Percentiles rank a stretch among this genome's conserved stretches.
Conservation (phyloP, 2,329 filamentous ascomycete genomes). For the Colletotrichum salicis region DNA sequence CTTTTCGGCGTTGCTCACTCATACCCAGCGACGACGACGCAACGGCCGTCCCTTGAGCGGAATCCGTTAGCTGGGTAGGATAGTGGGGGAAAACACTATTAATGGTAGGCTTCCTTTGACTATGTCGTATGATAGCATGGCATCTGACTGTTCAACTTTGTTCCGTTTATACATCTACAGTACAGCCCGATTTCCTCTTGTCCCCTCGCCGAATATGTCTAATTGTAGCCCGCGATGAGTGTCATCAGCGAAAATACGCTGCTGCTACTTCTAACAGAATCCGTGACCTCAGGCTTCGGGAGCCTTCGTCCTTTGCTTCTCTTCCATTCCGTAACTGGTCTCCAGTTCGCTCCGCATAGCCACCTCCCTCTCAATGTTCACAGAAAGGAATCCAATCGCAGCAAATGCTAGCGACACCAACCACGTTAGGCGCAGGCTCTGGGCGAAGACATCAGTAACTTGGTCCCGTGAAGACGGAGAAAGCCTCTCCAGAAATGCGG, state of each 20-base stretch:
- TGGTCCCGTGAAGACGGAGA: constrained; percentile 25
- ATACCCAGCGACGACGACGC: no score
- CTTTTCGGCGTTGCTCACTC: no score
- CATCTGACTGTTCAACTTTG: not conserved
- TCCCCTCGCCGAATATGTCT: not conserved
- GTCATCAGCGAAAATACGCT: not conserved
- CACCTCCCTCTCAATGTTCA: constrained; percentile 38
- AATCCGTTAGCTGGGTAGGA: no score
- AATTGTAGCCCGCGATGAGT: not conserved
- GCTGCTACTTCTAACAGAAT: not conserved
- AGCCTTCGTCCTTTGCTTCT: constrained; percentile 7
- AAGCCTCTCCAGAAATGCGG: constrained; percentile 37
- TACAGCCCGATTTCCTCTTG: no score
- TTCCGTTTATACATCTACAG: not conserved
- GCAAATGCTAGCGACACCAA: constrained; percentile 43
- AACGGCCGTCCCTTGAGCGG: no score
- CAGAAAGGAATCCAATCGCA: constrained; percentile 38
- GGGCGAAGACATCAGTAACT: constrained; percentile 38
- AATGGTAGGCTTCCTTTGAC: not conserved
- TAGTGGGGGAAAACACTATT: no score
- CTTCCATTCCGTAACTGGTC: constrained; percentile 43
- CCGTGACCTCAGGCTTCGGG: not conserved
- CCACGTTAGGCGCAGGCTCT: constrained; percentile 38
- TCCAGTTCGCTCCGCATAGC: constrained; percentile 40
- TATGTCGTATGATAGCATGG: not conserved